These are phyloP conservation scores for Vigna angularis DNA, from an alignment of 306 rosid species.

Conservation along the genomic window DNA sequence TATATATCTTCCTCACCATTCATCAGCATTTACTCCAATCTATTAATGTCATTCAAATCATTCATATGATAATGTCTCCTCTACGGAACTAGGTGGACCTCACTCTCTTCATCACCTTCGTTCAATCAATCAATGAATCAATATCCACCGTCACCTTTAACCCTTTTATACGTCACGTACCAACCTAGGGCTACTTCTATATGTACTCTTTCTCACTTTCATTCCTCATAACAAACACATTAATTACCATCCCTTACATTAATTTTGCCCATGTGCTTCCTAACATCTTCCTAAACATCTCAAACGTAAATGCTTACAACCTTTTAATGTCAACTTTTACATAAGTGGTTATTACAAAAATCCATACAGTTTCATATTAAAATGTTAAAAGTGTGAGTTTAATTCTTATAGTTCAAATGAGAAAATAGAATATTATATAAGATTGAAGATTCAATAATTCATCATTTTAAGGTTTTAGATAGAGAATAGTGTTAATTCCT, in stretches of 20 bases:
- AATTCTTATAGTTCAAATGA: too few relatives aligned
- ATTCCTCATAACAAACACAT: constrained; percentile 13
- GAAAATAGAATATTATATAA: too few relatives aligned
- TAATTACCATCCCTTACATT: constrained; percentile 20
- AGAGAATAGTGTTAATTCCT: fast-evolving
- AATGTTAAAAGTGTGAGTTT: too few relatives aligned
- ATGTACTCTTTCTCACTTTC: not conserved
- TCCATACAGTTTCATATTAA: too few relatives aligned
- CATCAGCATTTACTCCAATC: constrained; percentile 34
- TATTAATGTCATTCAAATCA: constrained; percentile 40
- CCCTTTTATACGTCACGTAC: not conserved
- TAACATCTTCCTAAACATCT: too few relatives aligned
- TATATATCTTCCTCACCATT: constrained; percentile 15
- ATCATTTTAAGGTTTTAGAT: too few relatives aligned
- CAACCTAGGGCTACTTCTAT: too few relatives aligned
- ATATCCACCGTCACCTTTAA: constrained; percentile 37
- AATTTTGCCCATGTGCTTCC: not conserved
- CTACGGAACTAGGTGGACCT: constrained; percentile 38
- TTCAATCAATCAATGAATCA: too few relatives aligned
- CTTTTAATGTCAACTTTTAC: too few relatives aligned
- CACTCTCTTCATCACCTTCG: not conserved
- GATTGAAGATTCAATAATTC: fast-evolving
- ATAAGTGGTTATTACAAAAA: too few relatives aligned
- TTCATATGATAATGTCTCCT: constrained; percentile 49
- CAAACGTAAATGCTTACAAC: too few relatives aligned